Evolutionary conservation across 176 grass and related monocot genomes (phyloP), one percentile per base, ranked within the genome.

Genomic region (Aegilops umbellulata): DNA sequence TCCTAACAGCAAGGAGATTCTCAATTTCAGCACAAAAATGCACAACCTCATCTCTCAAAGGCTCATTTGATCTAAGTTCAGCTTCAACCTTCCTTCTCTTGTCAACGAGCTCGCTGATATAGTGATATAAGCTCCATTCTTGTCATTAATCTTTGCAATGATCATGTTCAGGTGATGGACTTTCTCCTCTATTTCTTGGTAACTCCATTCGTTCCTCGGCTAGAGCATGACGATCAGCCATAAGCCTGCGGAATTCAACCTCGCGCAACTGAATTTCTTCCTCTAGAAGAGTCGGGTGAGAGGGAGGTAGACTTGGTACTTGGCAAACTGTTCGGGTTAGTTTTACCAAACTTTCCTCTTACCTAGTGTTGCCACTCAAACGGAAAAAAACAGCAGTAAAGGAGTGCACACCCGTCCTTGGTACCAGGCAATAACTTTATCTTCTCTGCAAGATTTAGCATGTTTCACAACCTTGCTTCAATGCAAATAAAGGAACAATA

Each of bases 71-170:
- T 86, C 88, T 86, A 65, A 90, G 78, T 78, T 92, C 93, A 62
- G 87, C 69, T 86, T 95, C 90, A 81, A 92, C 83, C 85, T 92
- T 95, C 88, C 84, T 83, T 41, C 80, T 82, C 81, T 88, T 92
- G 69, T 90, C 90, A 65, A 92, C 84, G 62, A 88, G 85, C 83
- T 92, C 88, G 32, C 64, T 69, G 29, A 83, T 61, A 80, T 82
- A 82, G 34, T 35, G 34, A 35, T 35, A 36, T 36, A 36, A 65
- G 76, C 79, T 86, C 90, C 93, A 24, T 95, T 95, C 41, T 92
- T 84, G 29, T 53, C 83, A 31, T n/a, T 91, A 49, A 95, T 87
- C 67, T 88, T 76, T 66, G 63, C 57, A 41, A 95, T 86, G 36
- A 92, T 85, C 69, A 78, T 46, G 34, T 95, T 90, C 85, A 95